Evolutionary conservation across 345 rosid genomes (phyloP).

Genomic region (Populus pruinosa): DNA sequence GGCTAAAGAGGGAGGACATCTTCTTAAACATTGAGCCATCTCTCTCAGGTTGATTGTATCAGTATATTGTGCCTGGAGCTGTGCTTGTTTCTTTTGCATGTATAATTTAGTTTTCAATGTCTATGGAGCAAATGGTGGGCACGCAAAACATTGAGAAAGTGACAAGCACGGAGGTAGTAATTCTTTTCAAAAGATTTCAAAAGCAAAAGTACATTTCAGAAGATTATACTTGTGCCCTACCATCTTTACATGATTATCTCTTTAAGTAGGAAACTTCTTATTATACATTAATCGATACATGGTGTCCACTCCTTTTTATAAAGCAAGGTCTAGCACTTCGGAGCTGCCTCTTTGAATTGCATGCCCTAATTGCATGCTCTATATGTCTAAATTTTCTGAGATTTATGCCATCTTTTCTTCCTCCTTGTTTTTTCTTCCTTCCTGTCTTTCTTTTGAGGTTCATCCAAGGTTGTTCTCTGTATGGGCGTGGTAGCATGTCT

Average conservation of each 20-base stretch:
- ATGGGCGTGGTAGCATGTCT: too few relatives aligned
- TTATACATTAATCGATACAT: conserved; percentile 36
- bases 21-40: too few relatives aligned
- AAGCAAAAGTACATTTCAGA: conserved; percentile 34
- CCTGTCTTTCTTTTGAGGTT: not conserved
- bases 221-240: conserved; percentile 51
- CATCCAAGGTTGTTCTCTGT: too few relatives aligned
- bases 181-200: conserved; percentile 35
- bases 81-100: conserved; percentile 12
- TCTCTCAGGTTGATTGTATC: too few relatives aligned
- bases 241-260: conserved; percentile 43
- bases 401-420: not conserved
- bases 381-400: not conserved
- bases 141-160: conserved; percentile 20
- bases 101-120: conserved; percentile 3
- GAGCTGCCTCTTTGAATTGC: conserved; percentile 3
- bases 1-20: too few relatives aligned
- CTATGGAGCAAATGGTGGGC: conserved; percentile 32
- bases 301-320: conserved; percentile 36
- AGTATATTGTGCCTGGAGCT: too few relatives aligned
- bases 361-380: not conserved
- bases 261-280: conserved; percentile 42
- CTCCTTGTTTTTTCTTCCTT: too few relatives aligned
- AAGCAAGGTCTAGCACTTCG: conserved; percentile 27
- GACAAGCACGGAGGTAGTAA: conserved; percentile 19